Conservation (phyloP, 2,329 filamentous ascomycete species). For the Chaetothyriales sp. region DNA sequence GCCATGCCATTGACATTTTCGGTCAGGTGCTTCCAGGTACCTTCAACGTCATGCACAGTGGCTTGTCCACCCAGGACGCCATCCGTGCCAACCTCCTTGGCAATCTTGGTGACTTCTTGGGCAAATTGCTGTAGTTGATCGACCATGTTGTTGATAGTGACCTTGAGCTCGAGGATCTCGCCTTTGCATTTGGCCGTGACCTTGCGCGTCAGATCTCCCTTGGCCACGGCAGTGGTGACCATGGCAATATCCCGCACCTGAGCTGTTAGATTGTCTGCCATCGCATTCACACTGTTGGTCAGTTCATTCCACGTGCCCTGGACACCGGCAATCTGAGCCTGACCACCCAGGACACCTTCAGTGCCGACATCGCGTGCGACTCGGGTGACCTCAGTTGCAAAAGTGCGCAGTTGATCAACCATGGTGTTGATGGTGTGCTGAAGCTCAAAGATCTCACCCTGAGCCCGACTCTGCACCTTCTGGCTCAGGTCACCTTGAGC, state of each 20-base stretch:
- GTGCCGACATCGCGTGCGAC: constrained; percentile 74
- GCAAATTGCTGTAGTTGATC: constrained; percentile 95
- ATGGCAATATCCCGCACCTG: constrained; percentile 89
- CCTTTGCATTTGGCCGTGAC: constrained; percentile 85
- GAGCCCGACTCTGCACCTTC: constrained; percentile 67
- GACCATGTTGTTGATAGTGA: constrained; percentile 98
- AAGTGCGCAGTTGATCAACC: constrained; percentile 72
- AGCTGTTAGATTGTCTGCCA: constrained; percentile 74
- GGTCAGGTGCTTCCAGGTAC: constrained; percentile 92
- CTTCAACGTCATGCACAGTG: constrained; percentile 88
- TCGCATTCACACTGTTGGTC: constrained; percentile 73
- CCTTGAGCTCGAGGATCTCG: constrained; percentile 88
- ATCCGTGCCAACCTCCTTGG: constrained; percentile 90
- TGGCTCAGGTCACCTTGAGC: constrained; percentile 70
- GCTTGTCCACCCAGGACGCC: constrained; percentile 88
- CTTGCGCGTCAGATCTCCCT: constrained; percentile 89
- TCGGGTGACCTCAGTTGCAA: constrained; percentile 69
- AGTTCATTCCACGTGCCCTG: constrained; percentile 82
- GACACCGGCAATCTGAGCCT: constrained; percentile 69
- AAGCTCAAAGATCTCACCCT: constrained; percentile 67
- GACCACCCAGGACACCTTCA: constrained; percentile 66
- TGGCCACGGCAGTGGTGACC: constrained; percentile 53
- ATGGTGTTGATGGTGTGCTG: constrained; percentile 82
- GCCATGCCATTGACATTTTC: constrained; percentile 97
- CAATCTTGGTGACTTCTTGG: constrained; percentile 90